Evolutionary conservation across 495 filamentous ascomycete species (phyloP).

Genomic region (Xylaria cubensis): DNA sequence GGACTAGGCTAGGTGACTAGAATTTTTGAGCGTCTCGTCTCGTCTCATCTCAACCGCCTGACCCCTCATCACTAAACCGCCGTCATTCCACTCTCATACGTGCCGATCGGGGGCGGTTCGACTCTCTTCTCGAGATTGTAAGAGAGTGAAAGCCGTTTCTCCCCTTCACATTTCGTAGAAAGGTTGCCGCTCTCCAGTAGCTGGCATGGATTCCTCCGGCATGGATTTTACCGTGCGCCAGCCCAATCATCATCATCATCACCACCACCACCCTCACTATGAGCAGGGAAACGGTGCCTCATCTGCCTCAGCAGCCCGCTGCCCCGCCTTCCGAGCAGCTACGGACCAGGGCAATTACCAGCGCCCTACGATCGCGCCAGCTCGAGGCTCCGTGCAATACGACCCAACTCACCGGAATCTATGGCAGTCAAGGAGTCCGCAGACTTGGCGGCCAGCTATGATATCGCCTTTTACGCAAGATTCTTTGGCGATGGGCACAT

Average conservation of each 20-base stretch:
- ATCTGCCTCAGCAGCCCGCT: slow-evolving; percentile 34
- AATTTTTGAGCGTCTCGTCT: slow-evolving; percentile 3
- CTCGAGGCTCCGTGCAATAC: slow-evolving; percentile 29
- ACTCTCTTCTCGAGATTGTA: slow-evolving; percentile 4
- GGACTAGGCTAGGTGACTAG: slow-evolving; percentile 23
- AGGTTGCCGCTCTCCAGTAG: slow-evolving; percentile 29
- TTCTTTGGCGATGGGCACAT: not conserved
- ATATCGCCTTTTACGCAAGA: slow-evolving; percentile 19
- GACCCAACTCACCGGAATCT: slow-evolving; percentile 28
- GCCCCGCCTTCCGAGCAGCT: slow-evolving; percentile 35
- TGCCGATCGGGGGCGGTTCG: slow-evolving; percentile 20
- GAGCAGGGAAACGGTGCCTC: slow-evolving; percentile 24
- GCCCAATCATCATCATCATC: slow-evolving; percentile 9
- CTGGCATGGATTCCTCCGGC: slow-evolving; percentile 35
- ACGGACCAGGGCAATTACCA: slow-evolving; percentile 31
- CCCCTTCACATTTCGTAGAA: not conserved
- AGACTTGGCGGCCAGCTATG: slow-evolving; percentile 22
- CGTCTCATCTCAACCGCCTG: slow-evolving; percentile 12
- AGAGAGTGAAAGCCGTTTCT: slow-evolving; percentile 29
- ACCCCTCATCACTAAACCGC: slow-evolving; percentile 23
- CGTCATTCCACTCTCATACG: slow-evolving; percentile 24
- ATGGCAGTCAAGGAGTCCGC: slow-evolving; percentile 29
- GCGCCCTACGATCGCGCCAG: slow-evolving; percentile 24
- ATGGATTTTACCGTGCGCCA: slow-evolving; percentile 37
- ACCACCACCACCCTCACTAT: slow-evolving; percentile 19